Evolutionary conservation across 176 grass and related monocot species (phyloP).

Genomic region (Oryza glumipatula): DNA sequence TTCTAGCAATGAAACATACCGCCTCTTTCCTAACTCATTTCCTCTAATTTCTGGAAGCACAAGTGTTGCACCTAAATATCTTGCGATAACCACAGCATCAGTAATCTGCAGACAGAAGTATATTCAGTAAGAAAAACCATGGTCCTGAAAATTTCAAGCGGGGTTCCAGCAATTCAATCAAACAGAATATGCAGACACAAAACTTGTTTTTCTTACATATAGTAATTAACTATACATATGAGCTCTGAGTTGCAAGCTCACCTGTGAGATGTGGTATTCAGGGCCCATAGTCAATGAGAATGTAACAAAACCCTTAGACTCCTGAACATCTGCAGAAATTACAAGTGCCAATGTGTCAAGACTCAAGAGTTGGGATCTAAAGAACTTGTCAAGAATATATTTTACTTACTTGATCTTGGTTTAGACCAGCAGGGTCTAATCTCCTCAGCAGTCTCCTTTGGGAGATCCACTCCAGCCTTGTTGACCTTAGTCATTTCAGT

Average conservation of each 20-base stretch:
- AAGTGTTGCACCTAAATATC: conserved; percentile 77
- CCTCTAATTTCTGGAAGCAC: conserved; percentile 90
- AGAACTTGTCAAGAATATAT: neutral
- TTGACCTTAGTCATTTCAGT: conserved; percentile 34
- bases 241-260: conserved; percentile 13
- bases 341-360: conserved; percentile 20
- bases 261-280: conserved; percentile 87
- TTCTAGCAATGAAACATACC: conserved; percentile 51
- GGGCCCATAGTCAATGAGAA: conserved; percentile 75
- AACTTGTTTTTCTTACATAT: neutral
- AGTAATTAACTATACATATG: neutral
- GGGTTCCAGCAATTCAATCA: neutral
- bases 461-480: conserved; percentile 34
- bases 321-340: conserved; percentile 45
- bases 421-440: conserved; percentile 77
- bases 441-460: conserved; percentile 45
- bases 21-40: conserved; percentile 73
- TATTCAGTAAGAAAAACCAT: neutral
- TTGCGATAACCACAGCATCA: conserved; percentile 89
- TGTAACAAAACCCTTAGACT: conserved; percentile 72
- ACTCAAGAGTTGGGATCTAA: neutral
- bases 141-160: conserved; percentile 3
- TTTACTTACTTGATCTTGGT: conserved; percentile 69
- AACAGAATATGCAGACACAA: neutral
- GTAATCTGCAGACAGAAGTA: conserved; percentile 59